Evolutionary conservation across 176 grass and related monocot species (phyloP), one percentile per base, ranked within the genome.

Genomic region (Echinochloa phyllopogon): DNA sequence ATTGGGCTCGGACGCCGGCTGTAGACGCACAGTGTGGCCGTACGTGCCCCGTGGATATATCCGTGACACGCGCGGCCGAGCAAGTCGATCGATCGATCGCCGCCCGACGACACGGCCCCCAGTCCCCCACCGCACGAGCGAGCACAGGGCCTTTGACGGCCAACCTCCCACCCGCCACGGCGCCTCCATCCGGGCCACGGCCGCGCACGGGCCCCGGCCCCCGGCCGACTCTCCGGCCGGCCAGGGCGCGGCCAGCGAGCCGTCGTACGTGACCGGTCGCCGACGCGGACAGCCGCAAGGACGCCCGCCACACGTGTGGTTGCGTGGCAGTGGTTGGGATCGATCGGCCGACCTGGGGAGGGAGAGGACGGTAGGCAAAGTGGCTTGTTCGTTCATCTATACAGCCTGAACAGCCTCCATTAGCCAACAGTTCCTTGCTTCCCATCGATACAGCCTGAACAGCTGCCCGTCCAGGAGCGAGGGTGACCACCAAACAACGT

Each of bases 401-500:
- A 4, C 5, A 64, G 36, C 29, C n/a, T n/a, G n/a, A n/a, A n/a
- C n/a, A n/a, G 29, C 15, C 17, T 51, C n/a, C 24, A 21, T 49
- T 44, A 27, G 16, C 23, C 69, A 72, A 68, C 73, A 57, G 61
- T 25, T 49, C 11, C 61, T 24, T 73, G 1, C 29, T n/a, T n/a
- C 44, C 37, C 64, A 67, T 25, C 47, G 11, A 38, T 13, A 14
- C 1, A 24, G 9, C 29, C 29, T 33, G 29, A 33, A n/a, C n/a
- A n/a, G 29, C 29, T 16, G 63, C 66, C 36, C 36, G 68, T 60
- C 20, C 78, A 69, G 52, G 25, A 7, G 7, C n/a, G n/a, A n/a
- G 8, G n/a, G 69, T 39, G 81, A 63, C 71, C 82, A 65, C 58
- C 47, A 1, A 77, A 4, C 41, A 13, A 41, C 39, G 74, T 77